phyloP scores from a whole-genome alignment of 73 alveolate species.

The Paramecium caudatum region DNA sequence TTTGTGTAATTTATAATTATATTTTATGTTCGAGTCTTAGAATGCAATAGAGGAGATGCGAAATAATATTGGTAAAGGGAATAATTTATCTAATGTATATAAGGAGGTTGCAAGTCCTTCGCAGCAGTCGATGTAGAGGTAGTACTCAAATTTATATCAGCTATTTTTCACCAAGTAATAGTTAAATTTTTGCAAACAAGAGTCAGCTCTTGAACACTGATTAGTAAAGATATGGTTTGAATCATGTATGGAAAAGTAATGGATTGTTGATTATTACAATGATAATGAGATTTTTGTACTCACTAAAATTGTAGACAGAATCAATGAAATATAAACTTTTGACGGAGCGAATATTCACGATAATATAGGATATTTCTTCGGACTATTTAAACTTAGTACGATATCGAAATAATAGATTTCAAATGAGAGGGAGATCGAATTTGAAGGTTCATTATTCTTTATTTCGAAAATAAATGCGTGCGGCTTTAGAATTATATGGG shows the following conservation, averaged over 20 bases:
- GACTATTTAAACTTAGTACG: constrained; percentile 40
- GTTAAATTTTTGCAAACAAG: not conserved
- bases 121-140: not conserved
- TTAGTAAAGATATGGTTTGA: not conserved
- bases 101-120: constrained; percentile 50
- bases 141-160: not conserved
- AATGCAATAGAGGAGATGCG: constrained; percentile 33
- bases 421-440: constrained; percentile 28
- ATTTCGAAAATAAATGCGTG: constrained; percentile 8
- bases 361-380: constrained; percentile 48
- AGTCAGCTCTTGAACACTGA: not conserved
- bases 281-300: constrained; percentile 25
- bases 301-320: constrained; percentile 41
- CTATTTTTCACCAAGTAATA: constrained; percentile 34
- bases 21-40: not conserved
- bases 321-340: constrained; percentile 29
- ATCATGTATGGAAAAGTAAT: constrained; percentile 25
- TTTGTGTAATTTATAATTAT: too few relatives aligned
- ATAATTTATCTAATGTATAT: constrained; percentile 2
- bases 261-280: constrained; percentile 46
- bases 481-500: not conserved
- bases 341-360: constrained; percentile 30
- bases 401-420: constrained; percentile 6
- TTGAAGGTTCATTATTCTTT: constrained; percentile 36
- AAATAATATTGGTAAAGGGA: not conserved